Evolutionary conservation across 202 grass and related monocot genomes (phyloP).

Genomic region (Setaria viridis): DNA sequence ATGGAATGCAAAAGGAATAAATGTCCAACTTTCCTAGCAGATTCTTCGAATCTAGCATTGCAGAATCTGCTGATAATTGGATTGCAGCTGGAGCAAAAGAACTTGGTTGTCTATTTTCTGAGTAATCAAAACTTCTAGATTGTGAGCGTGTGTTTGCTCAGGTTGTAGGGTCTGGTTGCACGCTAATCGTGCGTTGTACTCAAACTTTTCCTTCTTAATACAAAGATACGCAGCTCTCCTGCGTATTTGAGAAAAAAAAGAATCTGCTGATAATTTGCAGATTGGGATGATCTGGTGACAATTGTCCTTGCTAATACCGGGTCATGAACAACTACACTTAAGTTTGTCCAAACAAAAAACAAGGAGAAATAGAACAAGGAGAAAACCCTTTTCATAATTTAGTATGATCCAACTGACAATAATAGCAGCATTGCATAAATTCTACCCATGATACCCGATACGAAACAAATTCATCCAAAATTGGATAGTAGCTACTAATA

Average conservation of each 20-base stretch:
- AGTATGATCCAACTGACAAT: background rate
- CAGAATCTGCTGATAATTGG: conserved; percentile 8
- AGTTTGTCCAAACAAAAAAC: background rate
- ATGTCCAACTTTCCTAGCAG: background rate
- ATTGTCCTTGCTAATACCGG: background rate
- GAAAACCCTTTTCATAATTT: background rate
- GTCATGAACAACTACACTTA: background rate
- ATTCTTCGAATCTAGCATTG: background rate
- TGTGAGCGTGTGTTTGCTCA: no score
- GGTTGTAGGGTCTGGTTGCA: no score
- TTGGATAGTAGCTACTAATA: conserved; percentile 17
- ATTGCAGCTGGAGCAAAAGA: no score
- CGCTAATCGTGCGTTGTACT: no score
- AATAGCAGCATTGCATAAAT: background rate
- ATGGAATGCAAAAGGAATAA: background rate
- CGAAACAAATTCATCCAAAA: background rate
- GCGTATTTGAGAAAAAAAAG: background rate
- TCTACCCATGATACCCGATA: background rate
- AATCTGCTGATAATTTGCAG: conserved; percentile 14
- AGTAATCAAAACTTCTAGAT: no score
- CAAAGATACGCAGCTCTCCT: no score
- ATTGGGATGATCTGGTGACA: background rate
- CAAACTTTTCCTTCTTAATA: no score
- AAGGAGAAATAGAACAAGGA: background rate
- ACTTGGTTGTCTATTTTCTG: no score